A percentile compares a stretch with the other conserved stretches of the same genome.
Conservation (phyloP, 2,329 filamentous ascomycete genomes). For the Plenodomus tracheiphilus region DNA sequence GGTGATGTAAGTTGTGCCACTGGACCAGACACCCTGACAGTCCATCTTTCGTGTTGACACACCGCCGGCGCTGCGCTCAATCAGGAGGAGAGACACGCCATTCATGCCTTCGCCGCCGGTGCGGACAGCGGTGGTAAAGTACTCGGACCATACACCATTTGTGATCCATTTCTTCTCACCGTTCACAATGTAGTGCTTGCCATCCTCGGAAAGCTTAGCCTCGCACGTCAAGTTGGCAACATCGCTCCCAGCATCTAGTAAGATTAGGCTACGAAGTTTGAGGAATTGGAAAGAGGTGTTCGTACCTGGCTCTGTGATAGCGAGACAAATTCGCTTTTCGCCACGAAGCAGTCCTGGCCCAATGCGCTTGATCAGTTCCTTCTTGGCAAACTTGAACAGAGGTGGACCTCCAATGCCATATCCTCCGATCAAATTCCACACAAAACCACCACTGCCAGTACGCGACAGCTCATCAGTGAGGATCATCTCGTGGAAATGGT, state of each 20-base stretch:
- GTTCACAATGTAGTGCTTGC: conserved; percentile 99
- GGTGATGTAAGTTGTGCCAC: conserved; percentile 94
- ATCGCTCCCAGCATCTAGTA: conserved; percentile 80
- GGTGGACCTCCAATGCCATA: conserved; percentile 94
- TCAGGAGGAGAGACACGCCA: conserved; percentile 85
- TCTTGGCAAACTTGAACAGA: conserved; percentile 87
- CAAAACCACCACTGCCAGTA: conserved; percentile 83
- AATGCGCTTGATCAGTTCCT: conserved; percentile 82
- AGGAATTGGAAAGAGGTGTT: neutral
- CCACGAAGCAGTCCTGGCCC: conserved; percentile 84
- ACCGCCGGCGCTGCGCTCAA: conserved; percentile 81
- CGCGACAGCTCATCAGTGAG: conserved; percentile 93
- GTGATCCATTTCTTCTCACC: conserved; percentile 99
- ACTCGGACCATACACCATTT: conserved; percentile 95
- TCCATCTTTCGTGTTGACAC: conserved; percentile 96
- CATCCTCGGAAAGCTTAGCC: conserved; percentile 90
- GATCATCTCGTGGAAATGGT: conserved; percentile 97
- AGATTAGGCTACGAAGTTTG: conserved; percentile 8
- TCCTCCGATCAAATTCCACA: conserved; percentile 95
- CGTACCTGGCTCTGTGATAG: conserved; percentile 79
- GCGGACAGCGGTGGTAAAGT: conserved; percentile 76
- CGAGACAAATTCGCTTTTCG: conserved; percentile 96
- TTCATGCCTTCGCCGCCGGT: conserved; percentile 86
- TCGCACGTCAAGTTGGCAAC: conserved; percentile 95
- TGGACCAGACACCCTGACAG: conserved; percentile 86